phyloP scores from a whole-genome alignment of 371 early-diverging fungal genomes.

The Entomophthora muscae region DNA sequence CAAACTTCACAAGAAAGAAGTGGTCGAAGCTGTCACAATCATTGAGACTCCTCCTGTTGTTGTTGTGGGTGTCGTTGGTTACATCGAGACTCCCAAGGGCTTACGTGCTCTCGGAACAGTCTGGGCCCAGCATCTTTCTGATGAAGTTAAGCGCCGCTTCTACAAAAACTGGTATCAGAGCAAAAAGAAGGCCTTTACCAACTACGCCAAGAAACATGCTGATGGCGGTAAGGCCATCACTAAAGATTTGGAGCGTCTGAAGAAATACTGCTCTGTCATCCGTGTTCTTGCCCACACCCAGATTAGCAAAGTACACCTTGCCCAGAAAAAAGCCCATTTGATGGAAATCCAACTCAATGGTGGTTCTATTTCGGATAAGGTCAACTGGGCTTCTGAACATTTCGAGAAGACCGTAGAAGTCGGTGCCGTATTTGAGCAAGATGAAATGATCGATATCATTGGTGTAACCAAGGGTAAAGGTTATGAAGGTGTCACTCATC shows the following conservation, averaged over 20 bases:
- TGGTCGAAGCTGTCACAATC: conserved; percentile 98
- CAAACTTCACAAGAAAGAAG: conserved; percentile 99
- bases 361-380: conserved; percentile 94
- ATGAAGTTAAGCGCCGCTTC: conserved; percentile 97
- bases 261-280: conserved; percentile 97
- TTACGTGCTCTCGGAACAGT: conserved; percentile 95
- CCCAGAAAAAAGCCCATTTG: conserved; percentile 99
- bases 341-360: conserved; percentile 99
- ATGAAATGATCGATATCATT: conserved; percentile 98
- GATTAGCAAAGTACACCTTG: conserved; percentile 81
- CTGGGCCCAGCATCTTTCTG: conserved; percentile 97
- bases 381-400: conserved; percentile 91
- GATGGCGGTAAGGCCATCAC: conserved; percentile 76
- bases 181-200: conserved; percentile 98
- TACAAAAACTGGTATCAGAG: conserved; percentile 99
- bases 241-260: conserved; percentile 91
- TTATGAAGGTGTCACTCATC: conserved; percentile 97
- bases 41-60: conserved; percentile 98
- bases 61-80: conserved; percentile 98
- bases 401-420: conserved; percentile 95
- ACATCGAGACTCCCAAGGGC: conserved; percentile 97
- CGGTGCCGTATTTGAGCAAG: conserved; percentile 82
- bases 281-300: conserved; percentile 99
- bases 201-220: conserved; percentile 94
- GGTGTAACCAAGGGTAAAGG: conserved; percentile 99